Base-by-base conservation (phyloP, 1,284 basidiomycete species). In the Sporisorium sorghi region DNA sequence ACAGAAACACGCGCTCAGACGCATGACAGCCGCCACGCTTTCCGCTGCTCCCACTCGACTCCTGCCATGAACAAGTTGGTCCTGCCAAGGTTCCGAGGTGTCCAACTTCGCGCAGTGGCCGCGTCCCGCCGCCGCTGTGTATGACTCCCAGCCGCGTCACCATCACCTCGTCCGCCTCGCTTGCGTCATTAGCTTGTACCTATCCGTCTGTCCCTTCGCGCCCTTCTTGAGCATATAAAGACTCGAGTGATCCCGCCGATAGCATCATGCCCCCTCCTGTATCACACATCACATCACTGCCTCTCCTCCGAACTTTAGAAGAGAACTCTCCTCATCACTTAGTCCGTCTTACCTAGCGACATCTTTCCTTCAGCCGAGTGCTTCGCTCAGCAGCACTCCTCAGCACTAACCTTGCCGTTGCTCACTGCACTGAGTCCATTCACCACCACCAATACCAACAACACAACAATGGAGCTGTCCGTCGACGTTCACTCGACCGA, bases 401-500 rank as follows among this genome's bases (percentile, higher is more conserved):
- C 40, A 24, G 8, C 15, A 52, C 17, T 10, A 19, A 39, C 26
- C 50, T 42, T 52, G 50, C 26, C 37, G 24, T 19, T 24, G 11
- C 37, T n/a, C 5, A 30, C 23, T 14, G 23, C 21, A 8, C 17
- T 24, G 15, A 39, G 21, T 12, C 50, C 28, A 19, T 0, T 6
- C 37, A 30, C 12, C 26, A 28, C 24, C 24, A n/a, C 37, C 11
- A 19, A n/a, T n/a, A n/a, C 37, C 11, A 19, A n/a, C 33, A 40
- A 52, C 15, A 42, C 9, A 30, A 46, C 21, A 5, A 64, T 71
- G 55, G 58, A 71, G 54, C 58, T 71, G n/a, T 57, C 52, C 0
- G 68, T 71, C 30, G 51, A 58, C 40, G 68, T 71, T 7, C 55
- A 59, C 42, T 65, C 68, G 58, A 53, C 62, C 35, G 62, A 65